Percentiles rank a stretch among this genome's conserved stretches.
phyloP scores from a whole-genome alignment of 257 asterid species.

The Gynochthodes officinalis region DNA sequence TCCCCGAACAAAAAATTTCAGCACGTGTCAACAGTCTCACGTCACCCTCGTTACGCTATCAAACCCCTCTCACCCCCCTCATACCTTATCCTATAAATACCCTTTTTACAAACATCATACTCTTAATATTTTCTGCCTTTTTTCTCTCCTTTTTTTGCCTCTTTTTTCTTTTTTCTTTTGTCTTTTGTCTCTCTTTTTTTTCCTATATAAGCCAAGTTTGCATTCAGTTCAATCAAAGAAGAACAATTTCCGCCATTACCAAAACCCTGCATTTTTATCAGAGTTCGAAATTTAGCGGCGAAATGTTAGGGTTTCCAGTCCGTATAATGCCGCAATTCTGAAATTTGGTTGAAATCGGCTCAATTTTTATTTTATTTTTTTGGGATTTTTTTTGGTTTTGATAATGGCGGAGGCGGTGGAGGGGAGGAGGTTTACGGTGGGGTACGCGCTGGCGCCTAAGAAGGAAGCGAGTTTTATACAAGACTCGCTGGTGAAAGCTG shows the following conservation, averaged over 20 bases:
- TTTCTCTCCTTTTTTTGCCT: background rate
- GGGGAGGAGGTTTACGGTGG: conserved; percentile 50
- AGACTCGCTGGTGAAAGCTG: conserved; percentile 46
- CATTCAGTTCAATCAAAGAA: background rate
- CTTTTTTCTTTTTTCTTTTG: background rate
- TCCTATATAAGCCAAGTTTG: background rate
- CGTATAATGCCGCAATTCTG: background rate
- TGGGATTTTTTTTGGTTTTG: background rate
- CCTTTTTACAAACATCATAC: background rate
- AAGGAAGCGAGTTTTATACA: conserved; percentile 70
- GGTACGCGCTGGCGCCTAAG: conserved; percentile 77
- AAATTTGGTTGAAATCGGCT: background rate
- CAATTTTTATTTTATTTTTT: background rate
- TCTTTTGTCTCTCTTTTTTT: background rate
- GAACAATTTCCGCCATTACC: conserved; percentile 3
- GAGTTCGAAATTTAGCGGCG: background rate
- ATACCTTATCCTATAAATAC: conserved; percentile 15
- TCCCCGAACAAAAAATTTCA: background rate
- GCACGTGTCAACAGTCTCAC: conserved; percentile 15
- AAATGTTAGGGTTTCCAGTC: background rate
- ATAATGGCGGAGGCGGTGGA: conserved; percentile 40
- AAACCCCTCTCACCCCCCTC: background rate
- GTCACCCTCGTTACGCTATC: conserved; percentile 6
- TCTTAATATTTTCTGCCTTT: background rate
- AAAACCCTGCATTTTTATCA: conserved; percentile 11